Percentiles rank a stretch among this genome's conserved stretches.
These are phyloP conservation scores for Immersiella caudata DNA, from an alignment of 495 filamentous ascomycete species.

Conservation along the genomic window DNA sequence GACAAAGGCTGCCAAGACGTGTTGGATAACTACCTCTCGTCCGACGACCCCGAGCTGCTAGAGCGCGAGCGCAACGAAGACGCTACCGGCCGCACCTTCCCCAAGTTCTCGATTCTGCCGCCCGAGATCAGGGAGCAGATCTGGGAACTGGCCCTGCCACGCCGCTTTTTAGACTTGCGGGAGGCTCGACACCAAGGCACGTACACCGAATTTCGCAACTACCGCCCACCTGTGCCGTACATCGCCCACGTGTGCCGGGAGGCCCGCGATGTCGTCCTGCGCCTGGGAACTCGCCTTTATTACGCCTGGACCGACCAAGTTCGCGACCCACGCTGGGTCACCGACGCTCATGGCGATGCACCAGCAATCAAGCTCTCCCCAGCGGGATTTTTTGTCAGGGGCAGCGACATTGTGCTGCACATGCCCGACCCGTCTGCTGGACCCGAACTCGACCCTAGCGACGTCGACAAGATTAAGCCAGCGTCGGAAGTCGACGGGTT, in stretches of 20 bases:
- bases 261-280: slow-evolving; percentile 13
- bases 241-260: slow-evolving; percentile 20
- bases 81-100: not conserved
- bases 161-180: slow-evolving; percentile 16
- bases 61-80: not conserved
- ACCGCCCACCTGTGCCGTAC: slow-evolving; percentile 9
- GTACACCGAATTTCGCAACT: not conserved
- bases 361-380: not conserved
- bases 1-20: not conserved
- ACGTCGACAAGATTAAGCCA: not conserved
- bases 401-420: slow-evolving; percentile 15
- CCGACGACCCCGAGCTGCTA: not conserved
- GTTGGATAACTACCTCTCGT: slow-evolving; percentile 3
- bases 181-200: slow-evolving; percentile 12
- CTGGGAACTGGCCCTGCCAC: slow-evolving; percentile 17
- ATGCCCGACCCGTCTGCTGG: not conserved
- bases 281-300: slow-evolving; percentile 7
- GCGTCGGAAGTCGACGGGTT: not conserved
- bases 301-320: not conserved
- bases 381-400: slow-evolving; percentile 15
- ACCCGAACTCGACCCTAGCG: not conserved
- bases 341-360: not conserved
- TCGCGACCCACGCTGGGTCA: not conserved
- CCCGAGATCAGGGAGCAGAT: slow-evolving; percentile 22
- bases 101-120: slow-evolving; percentile 17